Evolutionary conservation across 1,139 yeast species (phyloP), one percentile per base, ranked within the genome.

Genomic region (Taphrina confusa): DNA sequence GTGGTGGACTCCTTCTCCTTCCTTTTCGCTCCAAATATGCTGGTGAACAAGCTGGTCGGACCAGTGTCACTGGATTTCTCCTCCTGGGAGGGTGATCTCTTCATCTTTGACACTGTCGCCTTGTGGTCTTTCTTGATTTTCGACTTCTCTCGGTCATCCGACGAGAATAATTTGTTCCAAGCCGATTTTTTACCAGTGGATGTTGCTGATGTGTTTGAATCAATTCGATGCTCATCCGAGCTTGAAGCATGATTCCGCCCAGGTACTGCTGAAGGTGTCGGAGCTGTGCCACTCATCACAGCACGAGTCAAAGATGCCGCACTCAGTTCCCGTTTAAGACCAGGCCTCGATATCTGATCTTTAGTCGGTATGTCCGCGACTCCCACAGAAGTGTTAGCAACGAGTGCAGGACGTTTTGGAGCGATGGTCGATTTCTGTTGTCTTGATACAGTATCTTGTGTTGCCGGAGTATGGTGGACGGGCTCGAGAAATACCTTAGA

Each of bases 251-350:
- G 4, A n/a, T 14, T 28, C 5, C 18, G 33, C 3, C 30, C 22
- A 8, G 57, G 36, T n/a, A 16, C 27, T 8, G 23, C 18, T 40
- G 37, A 20, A 9, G 51, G 30, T 2, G 39, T 11, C 2, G 49
- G 51, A 14, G 45, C 51, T 11, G 50, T 34, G n/a, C 58, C 58
- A 16, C 37, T 42, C 58, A 54, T 54, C 16, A 54, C 58, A n/a
- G 58, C 58, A n/a, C 58, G 30, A 12, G 58, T 54, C 28, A 54
- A 45, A 5, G 58, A 54, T 6, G 58, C 58, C 11, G 58, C 58
- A 33, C 51, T 42, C 2, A 54, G 44, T 27, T 54, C 58, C 2
- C 58, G 42, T 20, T 34, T 31, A 5, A 54, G 28, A 8, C 57
- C 57, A 9, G 57, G 57, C 16, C 57, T 22, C 18, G 57, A 12